phyloP scores from a whole-genome alignment of 345 rosid species.

The Lumnitzera littorea region DNA sequence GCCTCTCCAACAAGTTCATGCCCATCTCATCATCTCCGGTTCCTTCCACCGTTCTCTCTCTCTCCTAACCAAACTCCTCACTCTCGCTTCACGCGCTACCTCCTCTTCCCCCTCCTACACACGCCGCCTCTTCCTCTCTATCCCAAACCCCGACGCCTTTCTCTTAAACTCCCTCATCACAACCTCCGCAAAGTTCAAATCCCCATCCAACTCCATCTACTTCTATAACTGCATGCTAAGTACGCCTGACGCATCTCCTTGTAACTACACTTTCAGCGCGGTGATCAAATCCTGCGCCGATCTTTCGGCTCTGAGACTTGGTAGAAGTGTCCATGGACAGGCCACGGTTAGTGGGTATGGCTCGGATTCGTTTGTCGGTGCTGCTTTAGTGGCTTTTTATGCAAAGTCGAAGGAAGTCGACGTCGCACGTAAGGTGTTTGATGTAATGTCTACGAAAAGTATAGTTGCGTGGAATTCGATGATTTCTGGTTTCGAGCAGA shows the following conservation, averaged over 20 bases:
- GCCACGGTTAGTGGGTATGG: slow-evolving; percentile 50
- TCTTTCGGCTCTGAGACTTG: slow-evolving; percentile 37
- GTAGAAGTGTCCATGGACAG: slow-evolving; percentile 52
- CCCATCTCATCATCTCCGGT: slow-evolving; percentile 46
- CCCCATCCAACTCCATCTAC: slow-evolving; percentile 36
- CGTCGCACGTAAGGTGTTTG: slow-evolving; percentile 60
- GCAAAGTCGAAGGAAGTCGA: slow-evolving; percentile 32
- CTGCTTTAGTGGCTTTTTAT: slow-evolving; percentile 55
- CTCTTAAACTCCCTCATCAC: slow-evolving; percentile 61
- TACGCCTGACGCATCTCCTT: slow-evolving; percentile 27
- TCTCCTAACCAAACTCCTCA: slow-evolving; percentile 71
- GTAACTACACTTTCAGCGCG: slow-evolving; percentile 65
- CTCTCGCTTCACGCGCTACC: slow-evolving; percentile 43
- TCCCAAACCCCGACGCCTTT: slow-evolving; percentile 59
- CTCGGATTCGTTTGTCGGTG: slow-evolving; percentile 52
- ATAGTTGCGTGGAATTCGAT: slow-evolving; percentile 82
- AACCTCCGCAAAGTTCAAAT: slow-evolving; percentile 38
- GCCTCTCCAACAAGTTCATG: slow-evolving; percentile 63
- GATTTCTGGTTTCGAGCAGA: slow-evolving; percentile 76
- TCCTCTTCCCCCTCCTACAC: slow-evolving; percentile 33
- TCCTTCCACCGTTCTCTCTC: slow-evolving; percentile 39
- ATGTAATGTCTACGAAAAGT: slow-evolving; percentile 47
- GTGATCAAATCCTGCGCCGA: slow-evolving; percentile 63
- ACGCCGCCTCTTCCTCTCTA: slow-evolving; percentile 40
- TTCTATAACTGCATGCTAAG: slow-evolving; percentile 54